These are phyloP conservation scores for Samsoniella hepiali DNA, from an alignment of 2,329 filamentous ascomycete genomes.

Conservation along the genomic window DNA sequence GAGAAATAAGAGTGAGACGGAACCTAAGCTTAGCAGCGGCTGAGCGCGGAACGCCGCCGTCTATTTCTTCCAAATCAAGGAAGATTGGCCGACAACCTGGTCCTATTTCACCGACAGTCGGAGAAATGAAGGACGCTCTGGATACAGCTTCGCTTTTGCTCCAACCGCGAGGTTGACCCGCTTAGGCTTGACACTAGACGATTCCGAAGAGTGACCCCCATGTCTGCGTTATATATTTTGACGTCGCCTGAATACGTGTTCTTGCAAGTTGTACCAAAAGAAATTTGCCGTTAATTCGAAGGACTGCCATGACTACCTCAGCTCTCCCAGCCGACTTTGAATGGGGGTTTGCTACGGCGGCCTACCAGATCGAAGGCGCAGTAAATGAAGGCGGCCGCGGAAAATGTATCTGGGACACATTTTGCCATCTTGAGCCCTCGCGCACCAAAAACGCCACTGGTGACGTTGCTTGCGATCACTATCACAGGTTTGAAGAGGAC, in stretches of 20 bases:
- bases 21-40: neutral
- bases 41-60: neutral
- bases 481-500: slow-evolving; percentile 47
- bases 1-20: slow-evolving; percentile 12
- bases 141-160: slow-evolving; percentile 1
- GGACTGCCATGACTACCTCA: neutral
- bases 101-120: neutral
- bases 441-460: slow-evolving; percentile 41
- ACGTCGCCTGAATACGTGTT: neutral
- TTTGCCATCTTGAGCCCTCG: slow-evolving; percentile 38
- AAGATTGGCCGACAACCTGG: neutral
- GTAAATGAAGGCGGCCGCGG: slow-evolving; percentile 40
- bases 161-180: slow-evolving; percentile 1
- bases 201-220: neutral
- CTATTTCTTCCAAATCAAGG: neutral
- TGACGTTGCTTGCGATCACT: slow-evolving; percentile 46
- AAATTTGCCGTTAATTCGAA: neutral
- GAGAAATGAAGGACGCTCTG: slow-evolving; percentile 1
- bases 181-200: neutral
- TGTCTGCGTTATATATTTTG: slow-evolving; percentile 3
- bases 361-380: slow-evolving; percentile 45
- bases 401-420: slow-evolving; percentile 42
- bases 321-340: slow-evolving; percentile 36
- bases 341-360: slow-evolving; percentile 42
- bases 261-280: neutral